Percentiles rank a stretch among this genome's conserved stretches.
These are phyloP conservation scores for Macroventuria anomochaeta DNA, from an alignment of 2,329 filamentous ascomycete genomes.

Conservation along the genomic window DNA sequence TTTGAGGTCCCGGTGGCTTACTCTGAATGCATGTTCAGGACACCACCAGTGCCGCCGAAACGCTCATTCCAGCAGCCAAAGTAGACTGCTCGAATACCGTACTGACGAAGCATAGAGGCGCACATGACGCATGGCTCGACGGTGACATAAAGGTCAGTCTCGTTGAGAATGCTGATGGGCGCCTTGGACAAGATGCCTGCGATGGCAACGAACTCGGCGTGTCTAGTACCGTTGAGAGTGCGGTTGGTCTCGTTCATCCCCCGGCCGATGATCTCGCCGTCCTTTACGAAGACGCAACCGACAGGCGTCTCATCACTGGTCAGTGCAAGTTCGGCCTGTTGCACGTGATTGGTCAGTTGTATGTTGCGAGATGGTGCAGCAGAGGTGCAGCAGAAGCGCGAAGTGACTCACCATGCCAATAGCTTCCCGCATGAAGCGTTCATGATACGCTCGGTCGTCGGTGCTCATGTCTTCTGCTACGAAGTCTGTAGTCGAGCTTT, in stretches of 20 bases:
- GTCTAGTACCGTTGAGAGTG: constrained; percentile 72
- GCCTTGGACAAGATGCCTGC: constrained; percentile 68
- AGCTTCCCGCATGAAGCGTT: constrained; percentile 81
- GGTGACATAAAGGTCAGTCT: constrained; percentile 89
- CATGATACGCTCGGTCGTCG: constrained; percentile 57
- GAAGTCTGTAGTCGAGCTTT: constrained; percentile 36
- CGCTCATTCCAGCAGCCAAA: constrained; percentile 96
- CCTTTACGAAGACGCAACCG: constrained; percentile 88
- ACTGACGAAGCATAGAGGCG: constrained; percentile 87
- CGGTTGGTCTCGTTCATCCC: constrained; percentile 94
- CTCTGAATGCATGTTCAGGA: constrained; percentile 83
- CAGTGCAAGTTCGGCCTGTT: constrained; percentile 82
- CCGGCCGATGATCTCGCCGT: constrained; percentile 78
- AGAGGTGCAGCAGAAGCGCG: constrained; percentile 7
- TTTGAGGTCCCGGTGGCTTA: constrained; percentile 41
- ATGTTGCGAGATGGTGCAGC: constrained; percentile 7
- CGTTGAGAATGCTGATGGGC: constrained; percentile 70
- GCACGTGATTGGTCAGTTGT: constrained; percentile 30
- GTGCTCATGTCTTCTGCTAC: constrained; percentile 38
- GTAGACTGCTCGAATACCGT: constrained; percentile 86
- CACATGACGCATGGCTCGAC: constrained; percentile 99
- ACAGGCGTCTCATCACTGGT: constrained; percentile 88
- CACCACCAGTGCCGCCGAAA: constrained; percentile 94
- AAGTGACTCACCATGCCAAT: constrained; percentile 73
- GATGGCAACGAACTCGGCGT: constrained; percentile 94